Base-by-base conservation (phyloP, 148 eudicot genomes). In the Pouteria glomerata region DNA sequence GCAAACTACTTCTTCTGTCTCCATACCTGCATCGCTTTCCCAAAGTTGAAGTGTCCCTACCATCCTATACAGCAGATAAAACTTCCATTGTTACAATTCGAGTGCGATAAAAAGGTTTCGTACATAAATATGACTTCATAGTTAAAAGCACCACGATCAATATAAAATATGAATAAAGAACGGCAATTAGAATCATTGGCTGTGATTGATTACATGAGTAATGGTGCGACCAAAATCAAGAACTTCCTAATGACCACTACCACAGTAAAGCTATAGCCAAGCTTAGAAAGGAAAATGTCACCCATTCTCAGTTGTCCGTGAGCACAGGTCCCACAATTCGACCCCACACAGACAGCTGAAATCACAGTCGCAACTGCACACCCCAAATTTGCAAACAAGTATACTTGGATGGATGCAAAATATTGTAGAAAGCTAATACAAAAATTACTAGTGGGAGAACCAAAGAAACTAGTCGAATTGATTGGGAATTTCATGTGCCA, bases 1-100 rank as follows among this genome's bases (percentile, higher is more conserved):
- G 89, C 75, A 74, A 70, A 77, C 70, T 55, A 50, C 69, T 80
- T 67, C 86, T 75, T 84, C 88, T 86, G 30, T 81, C 60, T 60
- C 82, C 90, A 30, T 69, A 41, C 79, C 85, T 88, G 84, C 76
- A 66, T 74, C 76, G 85, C 81, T 86, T 92, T 33, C 80, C 77
- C 29, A 68, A 71, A 45, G 78, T 14, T 62, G 78, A 5, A 66
- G 77, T 61, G 65, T 85, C 89, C 71, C 56, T 83, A 15, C 69
- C 48, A 19, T 88, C 89, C 96, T 92, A 82, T 29, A 72, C 8
- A 14, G 35, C 19, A 75, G 30, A 15, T 57, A 8, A 35, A 58
- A 21, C n/a, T 27, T 56, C 44, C n/a, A 16, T 31, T 12, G 26
- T 5, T 30, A 18, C 8, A 12, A 44, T 42, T 26, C 18, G 59